These are phyloP conservation scores for Pittosporum tobira DNA, from an alignment of 129 eudicot genomes.

Conservation along the genomic window DNA sequence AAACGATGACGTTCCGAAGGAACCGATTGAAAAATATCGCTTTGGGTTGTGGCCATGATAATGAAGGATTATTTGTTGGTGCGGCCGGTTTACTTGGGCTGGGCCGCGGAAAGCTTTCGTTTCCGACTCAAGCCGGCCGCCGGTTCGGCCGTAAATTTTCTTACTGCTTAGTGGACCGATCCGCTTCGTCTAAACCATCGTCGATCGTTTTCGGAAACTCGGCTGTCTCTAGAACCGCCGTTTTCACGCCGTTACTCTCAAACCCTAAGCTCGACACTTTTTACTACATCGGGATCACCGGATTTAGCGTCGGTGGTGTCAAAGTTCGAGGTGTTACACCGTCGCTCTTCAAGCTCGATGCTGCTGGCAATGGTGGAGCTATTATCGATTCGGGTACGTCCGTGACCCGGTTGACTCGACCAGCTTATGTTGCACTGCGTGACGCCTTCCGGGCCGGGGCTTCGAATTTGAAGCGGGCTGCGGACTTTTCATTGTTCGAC, in stretches of 20 bases:
- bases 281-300: conserved; percentile 40
- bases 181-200: conserved; percentile 64
- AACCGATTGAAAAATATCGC: conserved; percentile 42
- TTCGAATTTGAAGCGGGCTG: conserved; percentile 39
- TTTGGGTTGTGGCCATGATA: conserved; percentile 85
- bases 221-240: conserved; percentile 27
- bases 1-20: conserved; percentile 63
- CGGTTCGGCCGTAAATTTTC: conserved; percentile 70
- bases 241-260: conserved; percentile 33
- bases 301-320: conserved; percentile 46
- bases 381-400: conserved; percentile 91
- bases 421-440: conserved; percentile 73
- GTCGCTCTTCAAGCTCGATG: conserved; percentile 32
- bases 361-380: conserved; percentile 48
- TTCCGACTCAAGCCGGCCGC: conserved; percentile 68
- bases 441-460: conserved; percentile 73
- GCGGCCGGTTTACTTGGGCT: conserved; percentile 86
- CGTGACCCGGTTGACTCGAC: conserved; percentile 73
- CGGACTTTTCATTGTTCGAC: conserved; percentile 70
- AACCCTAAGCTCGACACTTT: conserved; percentile 53
- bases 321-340: conserved; percentile 24
- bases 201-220: conserved; percentile 46
- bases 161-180: conserved; percentile 69
- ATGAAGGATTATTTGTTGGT: conserved; percentile 72
- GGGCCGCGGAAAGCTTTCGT: conserved; percentile 73